Evolutionary conservation across 2,329 filamentous ascomycete genomes (phyloP), one percentile per base, ranked within the genome.

Genomic region (Xylaria sp.): DNA sequence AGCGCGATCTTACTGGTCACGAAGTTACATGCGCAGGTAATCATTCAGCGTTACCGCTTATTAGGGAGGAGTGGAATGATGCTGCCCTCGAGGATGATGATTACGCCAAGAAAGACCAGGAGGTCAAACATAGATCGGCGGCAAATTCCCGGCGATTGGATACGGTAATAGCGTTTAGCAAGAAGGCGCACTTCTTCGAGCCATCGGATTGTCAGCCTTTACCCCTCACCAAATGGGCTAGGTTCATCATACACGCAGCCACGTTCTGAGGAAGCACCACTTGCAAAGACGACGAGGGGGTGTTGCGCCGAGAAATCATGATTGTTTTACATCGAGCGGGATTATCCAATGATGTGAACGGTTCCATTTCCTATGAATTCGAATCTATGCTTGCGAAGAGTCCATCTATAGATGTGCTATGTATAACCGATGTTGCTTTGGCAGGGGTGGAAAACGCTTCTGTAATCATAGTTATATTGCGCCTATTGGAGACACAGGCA

Each of bases 21-120:
- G 18, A 70, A 56, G 0, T 48, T 65, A 33, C 57, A 48, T n/a
- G 56, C 46, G 23, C 54, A n/a, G 61, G 64, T 59, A 49, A 69
- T 43, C 23, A 51, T 43, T 1, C 18, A 18, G 20, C 20, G 3
- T n/a, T 48, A 5, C 3, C 18, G 31, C 13, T n/a, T 6, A 55
- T 36, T 13, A 28, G 33, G 4, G 48, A 62, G 31, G 20, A 23
- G 48, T 18, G 41, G 6, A 15, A 46, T 15, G 7, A n/a, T 13
- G 8, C 33, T 2, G 59, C 43, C 25, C 9, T 54, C 6, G 36
- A 43, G 3, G 28, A 28, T 2, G 59, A 54, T 20, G 23, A 43
- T 25, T 3, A 9, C 7, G 43, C 3, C 3, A 25, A 48, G 2
- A 25, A 12, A 9, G 39, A 41, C 52, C 31, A 52, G 9, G 33